Evolutionary conservation across 306 rosid genomes (phyloP), one percentile per base, ranked within the genome.

Genomic region (Cyamopsis tetragonoloba): DNA sequence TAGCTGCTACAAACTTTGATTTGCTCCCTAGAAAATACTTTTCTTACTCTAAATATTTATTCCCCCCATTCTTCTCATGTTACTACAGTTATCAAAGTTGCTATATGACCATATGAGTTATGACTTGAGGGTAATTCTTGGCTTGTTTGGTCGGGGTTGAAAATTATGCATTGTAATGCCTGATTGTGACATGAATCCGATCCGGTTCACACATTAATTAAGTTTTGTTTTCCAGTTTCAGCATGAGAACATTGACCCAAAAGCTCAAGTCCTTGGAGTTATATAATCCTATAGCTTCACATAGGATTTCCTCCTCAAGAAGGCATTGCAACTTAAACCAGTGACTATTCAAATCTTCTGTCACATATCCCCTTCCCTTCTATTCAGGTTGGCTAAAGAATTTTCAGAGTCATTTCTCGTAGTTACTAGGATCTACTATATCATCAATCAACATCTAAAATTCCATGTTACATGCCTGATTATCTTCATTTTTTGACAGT

Each of bases 221-320:
- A 55, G 49, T 23, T 6, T 26, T 24, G 14, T 62, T 62, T 24
- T 70, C 72, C 72, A 58, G 30, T 66, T 82, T 37, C 88, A 82
- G 84, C 80, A 34, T 62, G 82, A 84, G 47, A 82, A 68, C 80
- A 79, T 86, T 83, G 89, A 83, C 88, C 86, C 43, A 23, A 26
- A 54, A 43, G 37, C 42, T 34, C 28, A 60, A 84, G 27, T 50
- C 73, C 50, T 73, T 47, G 6, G 30, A 66, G 82, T 70, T 80
- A 76, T 86, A 68, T 79, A 82, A 79, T 73, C 74, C 49, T 56
- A 38, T 72, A 69, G 70, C 80, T 77, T 72, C 68, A 24, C n/a
- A 68, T 28, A 35, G 37, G 24, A 42, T 44, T 56, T 69, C 43
- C 37, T 37, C 73, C 56, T 43, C 63, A 76, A 72, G 27, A 64